Percentiles rank a stretch among this genome's conserved stretches.
These are phyloP conservation scores for Sanghuangporus weigelae DNA, from an alignment of 1,284 basidiomycete species.

Conservation along the genomic window DNA sequence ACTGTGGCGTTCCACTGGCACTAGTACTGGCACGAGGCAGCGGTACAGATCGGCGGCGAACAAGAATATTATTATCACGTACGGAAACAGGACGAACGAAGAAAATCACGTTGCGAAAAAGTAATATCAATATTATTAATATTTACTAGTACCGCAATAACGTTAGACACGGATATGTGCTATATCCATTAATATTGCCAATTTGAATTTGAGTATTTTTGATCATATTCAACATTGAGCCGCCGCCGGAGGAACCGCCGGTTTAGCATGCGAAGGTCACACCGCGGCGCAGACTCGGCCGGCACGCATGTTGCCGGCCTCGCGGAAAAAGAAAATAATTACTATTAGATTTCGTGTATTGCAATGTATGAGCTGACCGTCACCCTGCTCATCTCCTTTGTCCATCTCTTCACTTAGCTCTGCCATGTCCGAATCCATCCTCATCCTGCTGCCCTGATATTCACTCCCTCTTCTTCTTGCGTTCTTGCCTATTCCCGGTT, in stretches of 20 bases:
- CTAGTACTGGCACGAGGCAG: neutral
- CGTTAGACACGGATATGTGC: neutral
- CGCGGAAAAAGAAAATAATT: conserved; percentile 3
- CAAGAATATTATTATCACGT: neutral
- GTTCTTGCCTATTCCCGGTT: neutral
- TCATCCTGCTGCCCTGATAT: neutral
- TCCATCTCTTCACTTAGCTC: neutral
- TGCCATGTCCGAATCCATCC: neutral
- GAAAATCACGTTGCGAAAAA: neutral
- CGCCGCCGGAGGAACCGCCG: neutral
- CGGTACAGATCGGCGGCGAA: neutral
- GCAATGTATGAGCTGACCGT: conserved; percentile 4
- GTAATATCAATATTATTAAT: neutral
- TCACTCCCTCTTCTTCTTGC: neutral
- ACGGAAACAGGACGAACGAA: neutral
- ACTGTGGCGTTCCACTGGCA: neutral
- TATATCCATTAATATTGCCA: neutral
- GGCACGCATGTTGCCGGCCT: neutral
- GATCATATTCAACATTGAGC: neutral
- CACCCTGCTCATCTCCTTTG: neutral
- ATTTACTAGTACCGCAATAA: no score
- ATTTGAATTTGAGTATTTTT: neutral
- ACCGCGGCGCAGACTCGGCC: neutral
- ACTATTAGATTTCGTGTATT: conserved; percentile 1
- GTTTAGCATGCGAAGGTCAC: neutral